Conservation (phyloP, 2,329 filamentous ascomycete species). For the Xylaria sp. region DNA sequence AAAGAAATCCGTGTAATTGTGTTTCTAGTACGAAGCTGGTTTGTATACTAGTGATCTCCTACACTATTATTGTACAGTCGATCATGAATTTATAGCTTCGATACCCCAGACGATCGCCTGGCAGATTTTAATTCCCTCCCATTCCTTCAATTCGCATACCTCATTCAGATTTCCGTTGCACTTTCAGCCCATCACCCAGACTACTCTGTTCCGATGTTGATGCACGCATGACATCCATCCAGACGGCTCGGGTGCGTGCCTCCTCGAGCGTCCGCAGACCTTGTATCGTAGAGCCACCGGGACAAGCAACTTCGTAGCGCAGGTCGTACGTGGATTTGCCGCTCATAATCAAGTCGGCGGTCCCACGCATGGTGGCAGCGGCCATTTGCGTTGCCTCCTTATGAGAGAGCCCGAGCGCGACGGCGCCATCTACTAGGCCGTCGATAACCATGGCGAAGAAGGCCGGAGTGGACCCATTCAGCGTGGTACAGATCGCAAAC, state of each 20-base stretch:
- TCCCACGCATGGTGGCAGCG: constrained; percentile 7
- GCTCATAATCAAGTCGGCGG: constrained; percentile 3
- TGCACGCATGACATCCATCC: constrained; percentile 17
- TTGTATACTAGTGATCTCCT: background rate
- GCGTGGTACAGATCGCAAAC: constrained; percentile 11
- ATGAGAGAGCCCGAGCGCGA: constrained; percentile 8
- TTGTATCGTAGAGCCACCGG: constrained; percentile 9
- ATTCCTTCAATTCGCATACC: background rate
- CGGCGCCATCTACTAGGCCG: constrained; percentile 12
- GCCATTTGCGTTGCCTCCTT: constrained; percentile 14
- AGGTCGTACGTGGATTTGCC: constrained; percentile 11
- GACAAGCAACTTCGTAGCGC: constrained; percentile 15
- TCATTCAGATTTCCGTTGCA: background rate
- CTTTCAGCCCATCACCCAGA: background rate
- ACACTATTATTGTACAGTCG: background rate
- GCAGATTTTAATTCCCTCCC: background rate
- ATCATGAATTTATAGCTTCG: background rate
- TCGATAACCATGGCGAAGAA: constrained; percentile 16
- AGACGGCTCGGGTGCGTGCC: constrained; percentile 9
- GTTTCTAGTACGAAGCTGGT: background rate
- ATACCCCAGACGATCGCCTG: background rate
- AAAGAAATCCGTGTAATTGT: too few relatives aligned
- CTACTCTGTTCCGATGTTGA: constrained; percentile 11
- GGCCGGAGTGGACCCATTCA: constrained; percentile 14
- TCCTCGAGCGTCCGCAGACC: constrained; percentile 12